A percentile compares a stretch with the other conserved stretches of the same genome.
Evolutionary conservation across 352 stramenopile genomes (phyloP).

Genomic region (Phytophthora litchii): DNA sequence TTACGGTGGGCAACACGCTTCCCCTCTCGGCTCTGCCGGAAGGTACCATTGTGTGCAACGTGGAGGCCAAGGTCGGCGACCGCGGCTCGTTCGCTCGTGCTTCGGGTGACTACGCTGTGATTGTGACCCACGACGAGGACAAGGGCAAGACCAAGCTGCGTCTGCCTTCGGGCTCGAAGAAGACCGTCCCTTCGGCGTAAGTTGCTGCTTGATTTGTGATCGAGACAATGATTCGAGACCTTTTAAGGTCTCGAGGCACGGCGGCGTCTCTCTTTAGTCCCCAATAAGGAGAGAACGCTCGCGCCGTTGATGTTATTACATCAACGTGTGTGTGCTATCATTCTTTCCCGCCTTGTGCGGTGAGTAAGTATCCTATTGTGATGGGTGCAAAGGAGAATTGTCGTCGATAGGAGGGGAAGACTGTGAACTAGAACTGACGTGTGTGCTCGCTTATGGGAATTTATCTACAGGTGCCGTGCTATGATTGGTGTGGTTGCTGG

Average conservation of each 20-base stretch:
- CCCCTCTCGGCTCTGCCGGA: constrained; percentile 95
- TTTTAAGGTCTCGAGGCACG: constrained; percentile 36
- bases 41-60: constrained; percentile 99
- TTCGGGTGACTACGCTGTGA: constrained; percentile 98
- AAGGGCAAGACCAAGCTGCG: constrained; percentile 97
- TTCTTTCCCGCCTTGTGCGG: constrained; percentile 72
- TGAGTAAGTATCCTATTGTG: constrained; percentile 82
- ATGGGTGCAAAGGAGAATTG: constrained; percentile 22
- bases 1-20: constrained; percentile 98
- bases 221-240: constrained; percentile 35
- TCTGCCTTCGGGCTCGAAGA: constrained; percentile 97
- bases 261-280: constrained; percentile 27
- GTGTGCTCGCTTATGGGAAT: constrained; percentile 24
- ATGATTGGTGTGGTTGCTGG: constrained; percentile 98
- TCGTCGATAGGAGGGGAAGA: constrained; percentile 1
- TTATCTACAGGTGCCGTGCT: constrained; percentile 89
- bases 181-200: constrained; percentile 94
- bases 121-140: constrained; percentile 99
- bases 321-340: constrained; percentile 41
- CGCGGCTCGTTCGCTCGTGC: constrained; percentile 95
- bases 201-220: constrained; percentile 45
- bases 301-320: constrained; percentile 24
- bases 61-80: constrained; percentile 96
- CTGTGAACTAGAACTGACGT: constrained; percentile 39
- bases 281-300: constrained; percentile 20